Evolutionary conservation across 805 yeast genomes (phyloP).

Genomic region (Jamesozyma jinghongensis): DNA sequence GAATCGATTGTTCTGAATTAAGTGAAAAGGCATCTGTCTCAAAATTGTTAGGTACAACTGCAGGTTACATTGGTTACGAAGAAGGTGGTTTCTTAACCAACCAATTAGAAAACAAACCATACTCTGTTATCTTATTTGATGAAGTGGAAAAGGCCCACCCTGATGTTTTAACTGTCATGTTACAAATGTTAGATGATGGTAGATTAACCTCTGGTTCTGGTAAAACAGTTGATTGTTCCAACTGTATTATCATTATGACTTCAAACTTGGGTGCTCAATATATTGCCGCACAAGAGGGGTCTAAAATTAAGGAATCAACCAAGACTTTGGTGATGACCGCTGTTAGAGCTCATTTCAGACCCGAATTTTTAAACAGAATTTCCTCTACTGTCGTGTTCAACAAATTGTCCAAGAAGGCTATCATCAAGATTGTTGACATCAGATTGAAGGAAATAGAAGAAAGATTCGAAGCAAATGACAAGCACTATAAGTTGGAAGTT

Average conservation of each 20-base stretch:
- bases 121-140: slow-evolving; percentile 92
- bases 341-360: slow-evolving; percentile 86
- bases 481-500: slow-evolving; percentile 62
- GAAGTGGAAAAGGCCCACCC: slow-evolving; percentile 99
- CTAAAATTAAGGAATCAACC: slow-evolving; percentile 59
- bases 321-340: slow-evolving; percentile 73
- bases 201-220: slow-evolving; percentile 92
- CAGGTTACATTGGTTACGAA: slow-evolving; percentile 94
- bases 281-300: slow-evolving; percentile 56
- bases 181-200: slow-evolving; percentile 94
- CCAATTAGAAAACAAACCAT: slow-evolving; percentile 83
- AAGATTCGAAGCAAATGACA: slow-evolving; percentile 79
- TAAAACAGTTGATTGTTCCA: slow-evolving; percentile 85
- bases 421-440: slow-evolving; percentile 81
- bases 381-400: slow-evolving; percentile 90
- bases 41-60: slow-evolving; percentile 92
- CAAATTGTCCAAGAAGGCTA: slow-evolving; percentile 83
- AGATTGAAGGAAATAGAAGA: slow-evolving; percentile 77
- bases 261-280: slow-evolving; percentile 94
- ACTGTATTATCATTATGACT: slow-evolving; percentile 89
- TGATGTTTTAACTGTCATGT: slow-evolving; percentile 82
- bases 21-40: slow-evolving; percentile 94
- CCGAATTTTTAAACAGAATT: slow-evolving; percentile 94
- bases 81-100: slow-evolving; percentile 97
- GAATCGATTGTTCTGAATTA: slow-evolving; percentile 95